Evolutionary conservation across 306 rosid genomes (phyloP).

Genomic region (Rosa multiflora): DNA sequence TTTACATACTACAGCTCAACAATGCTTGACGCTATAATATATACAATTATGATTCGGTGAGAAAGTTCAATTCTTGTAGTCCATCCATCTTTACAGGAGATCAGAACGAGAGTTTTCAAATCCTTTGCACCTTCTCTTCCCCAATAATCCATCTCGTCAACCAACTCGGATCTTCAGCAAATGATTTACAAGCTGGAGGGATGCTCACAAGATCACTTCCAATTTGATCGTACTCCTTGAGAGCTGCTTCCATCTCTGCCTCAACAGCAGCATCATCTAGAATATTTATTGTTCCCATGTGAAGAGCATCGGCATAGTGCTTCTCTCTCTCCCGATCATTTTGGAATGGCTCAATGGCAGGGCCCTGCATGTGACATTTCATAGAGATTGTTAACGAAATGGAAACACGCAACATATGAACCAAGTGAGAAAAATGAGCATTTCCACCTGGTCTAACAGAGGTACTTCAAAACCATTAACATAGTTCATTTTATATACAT

Average conservation of each 20-base stretch:
- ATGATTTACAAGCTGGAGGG: constrained; percentile 62
- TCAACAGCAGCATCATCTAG: constrained; percentile 50
- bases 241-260: constrained; percentile 81
- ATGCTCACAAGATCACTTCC: constrained; percentile 84
- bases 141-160: constrained; percentile 83
- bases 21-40: background rate
- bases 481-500: background rate
- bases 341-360: constrained; percentile 62
- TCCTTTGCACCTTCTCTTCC: constrained; percentile 61
- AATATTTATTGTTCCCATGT: constrained; percentile 50
- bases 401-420: background rate
- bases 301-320: constrained; percentile 65
- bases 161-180: constrained; percentile 88
- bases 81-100: background rate
- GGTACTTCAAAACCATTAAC: background rate
- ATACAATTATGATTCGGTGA: background rate
- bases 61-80: too few relatives aligned
- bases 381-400: background rate
- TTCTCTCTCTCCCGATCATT: constrained; percentile 66
- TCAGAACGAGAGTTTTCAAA: constrained; percentile 17
- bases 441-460: constrained; percentile 5
- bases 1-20: background rate
- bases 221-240: constrained; percentile 69
- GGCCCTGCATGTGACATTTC: constrained; percentile 52
- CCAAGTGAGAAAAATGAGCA: background rate